Conservation (phyloP, 2,329 filamentous ascomycete genomes). For the Penicillium sp. region DNA sequence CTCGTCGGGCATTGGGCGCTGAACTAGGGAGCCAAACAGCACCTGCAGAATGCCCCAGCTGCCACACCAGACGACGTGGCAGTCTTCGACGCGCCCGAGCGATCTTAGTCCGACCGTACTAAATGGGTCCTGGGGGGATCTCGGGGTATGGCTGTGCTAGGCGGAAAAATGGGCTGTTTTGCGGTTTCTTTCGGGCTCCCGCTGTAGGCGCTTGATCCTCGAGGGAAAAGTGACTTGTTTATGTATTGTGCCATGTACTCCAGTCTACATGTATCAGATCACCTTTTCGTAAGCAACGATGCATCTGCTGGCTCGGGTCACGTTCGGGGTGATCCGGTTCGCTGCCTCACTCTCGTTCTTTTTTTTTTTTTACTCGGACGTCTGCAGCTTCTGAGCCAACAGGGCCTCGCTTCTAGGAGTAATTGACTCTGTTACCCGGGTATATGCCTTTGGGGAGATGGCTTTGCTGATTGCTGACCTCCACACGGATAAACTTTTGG, state of each 20-base stretch:
- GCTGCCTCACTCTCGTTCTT: conserved; percentile 36
- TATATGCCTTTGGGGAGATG: background rate
- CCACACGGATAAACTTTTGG: background rate
- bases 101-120: conserved; percentile 5
- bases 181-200: conserved; percentile 9
- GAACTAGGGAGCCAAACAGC: conserved; percentile 4
- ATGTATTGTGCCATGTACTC: conserved; percentile 7
- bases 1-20: conserved; percentile 15
- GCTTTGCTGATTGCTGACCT: background rate
- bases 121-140: conserved; percentile 3
- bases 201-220: conserved; percentile 18
- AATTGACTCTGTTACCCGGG: conserved; percentile 3
- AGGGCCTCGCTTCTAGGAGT: background rate
- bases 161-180: background rate
- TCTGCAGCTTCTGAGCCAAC: conserved; percentile 9
- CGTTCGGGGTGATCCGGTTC: conserved; percentile 33
- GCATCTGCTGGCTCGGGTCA: conserved; percentile 23
- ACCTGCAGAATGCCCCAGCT: conserved; percentile 20
- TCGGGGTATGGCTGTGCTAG: conserved; percentile 5
- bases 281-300: conserved; percentile 7
- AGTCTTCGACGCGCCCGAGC: conserved; percentile 14
- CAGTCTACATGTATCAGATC: conserved; percentile 1
- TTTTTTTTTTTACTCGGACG: conserved; percentile 14
- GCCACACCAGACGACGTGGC: conserved; percentile 22
- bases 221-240: background rate